A percentile compares a stretch with the other conserved stretches of the same genome.
These are phyloP conservation scores for Chlorella sp. DNA, from an alignment of 139 green algal genomes.

Conservation along the genomic window DNA sequence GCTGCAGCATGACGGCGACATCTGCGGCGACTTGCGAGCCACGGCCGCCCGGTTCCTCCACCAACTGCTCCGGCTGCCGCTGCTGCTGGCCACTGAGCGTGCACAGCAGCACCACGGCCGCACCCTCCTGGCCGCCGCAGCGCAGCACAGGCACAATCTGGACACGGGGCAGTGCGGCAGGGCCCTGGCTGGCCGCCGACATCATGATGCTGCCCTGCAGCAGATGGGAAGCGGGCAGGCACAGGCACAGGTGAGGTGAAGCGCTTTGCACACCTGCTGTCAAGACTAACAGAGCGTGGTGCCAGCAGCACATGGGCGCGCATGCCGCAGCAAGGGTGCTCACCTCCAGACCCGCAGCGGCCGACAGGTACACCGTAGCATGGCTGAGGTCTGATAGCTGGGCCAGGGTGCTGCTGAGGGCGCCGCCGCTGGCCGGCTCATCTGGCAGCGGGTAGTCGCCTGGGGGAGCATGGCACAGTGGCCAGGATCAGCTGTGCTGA, in stretches of 20 bases:
- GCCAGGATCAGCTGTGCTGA: too few relatives aligned
- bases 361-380: slow-evolving; percentile 22
- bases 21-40: background rate
- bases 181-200: background rate
- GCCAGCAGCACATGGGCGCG: background rate
- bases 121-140: background rate
- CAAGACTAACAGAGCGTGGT: too few relatives aligned
- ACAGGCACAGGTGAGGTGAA: too few relatives aligned
- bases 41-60: too few relatives aligned
- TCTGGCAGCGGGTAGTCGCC: slow-evolving; percentile 30
- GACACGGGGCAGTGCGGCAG: slow-evolving; percentile 3
- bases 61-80: background rate
- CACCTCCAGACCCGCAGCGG: background rate
- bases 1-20: slow-evolving; percentile 8
- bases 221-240: background rate
- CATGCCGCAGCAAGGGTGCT: background rate
- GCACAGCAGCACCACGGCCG: slow-evolving; percentile 9
- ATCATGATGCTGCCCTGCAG: slow-evolving; percentile 17
- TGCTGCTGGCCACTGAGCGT: background rate
- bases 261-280: too few relatives aligned
- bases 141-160: slow-evolving; percentile 21
- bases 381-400: slow-evolving; percentile 39
- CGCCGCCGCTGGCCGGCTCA: background rate
- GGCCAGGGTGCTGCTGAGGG: slow-evolving; percentile 37
- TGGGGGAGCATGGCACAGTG: too few relatives aligned